These are phyloP conservation scores for Irpex rosettiformis DNA, from an alignment of 1,284 basidiomycete genomes.

Conservation along the genomic window DNA sequence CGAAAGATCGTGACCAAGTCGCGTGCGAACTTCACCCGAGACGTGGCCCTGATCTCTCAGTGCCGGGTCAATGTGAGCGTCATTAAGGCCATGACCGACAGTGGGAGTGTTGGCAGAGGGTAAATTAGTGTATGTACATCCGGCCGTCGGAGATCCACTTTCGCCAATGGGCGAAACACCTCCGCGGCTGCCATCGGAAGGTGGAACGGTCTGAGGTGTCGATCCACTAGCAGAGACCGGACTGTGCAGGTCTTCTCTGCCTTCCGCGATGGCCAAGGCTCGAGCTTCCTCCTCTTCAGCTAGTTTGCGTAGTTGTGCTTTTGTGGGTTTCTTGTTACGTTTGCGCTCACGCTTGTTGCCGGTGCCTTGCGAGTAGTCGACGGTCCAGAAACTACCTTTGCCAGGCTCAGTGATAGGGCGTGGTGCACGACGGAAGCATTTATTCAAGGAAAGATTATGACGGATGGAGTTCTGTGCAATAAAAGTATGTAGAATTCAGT, in stretches of 20 bases:
- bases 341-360: conserved; percentile 64
- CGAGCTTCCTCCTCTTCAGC: conserved; percentile 1
- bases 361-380: conserved; percentile 55
- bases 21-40: conserved; percentile 28
- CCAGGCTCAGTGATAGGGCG: conserved; percentile 69
- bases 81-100: conserved; percentile 18
- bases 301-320: conserved; percentile 17
- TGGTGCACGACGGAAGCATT: conserved; percentile 67
- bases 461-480: conserved; percentile 73
- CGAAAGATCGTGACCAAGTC: conserved; percentile 3
- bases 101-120: conserved; percentile 9
- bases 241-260: conserved; percentile 4
- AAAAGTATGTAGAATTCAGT: conserved; percentile 9
- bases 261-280: background rate
- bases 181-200: background rate
- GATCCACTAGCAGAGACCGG: background rate
- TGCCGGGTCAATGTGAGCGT: conserved; percentile 34
- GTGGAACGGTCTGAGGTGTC: background rate
- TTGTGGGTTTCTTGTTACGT: conserved; percentile 41
- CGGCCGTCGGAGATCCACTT: background rate
- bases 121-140: background rate
- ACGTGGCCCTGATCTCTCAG: conserved; percentile 28
- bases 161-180: background rate
- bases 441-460: conserved; percentile 87
- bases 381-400: conserved; percentile 71